phyloP scores from a whole-genome alignment of 2,329 filamentous ascomycete species.

The Aspergillus aculeatus region DNA sequence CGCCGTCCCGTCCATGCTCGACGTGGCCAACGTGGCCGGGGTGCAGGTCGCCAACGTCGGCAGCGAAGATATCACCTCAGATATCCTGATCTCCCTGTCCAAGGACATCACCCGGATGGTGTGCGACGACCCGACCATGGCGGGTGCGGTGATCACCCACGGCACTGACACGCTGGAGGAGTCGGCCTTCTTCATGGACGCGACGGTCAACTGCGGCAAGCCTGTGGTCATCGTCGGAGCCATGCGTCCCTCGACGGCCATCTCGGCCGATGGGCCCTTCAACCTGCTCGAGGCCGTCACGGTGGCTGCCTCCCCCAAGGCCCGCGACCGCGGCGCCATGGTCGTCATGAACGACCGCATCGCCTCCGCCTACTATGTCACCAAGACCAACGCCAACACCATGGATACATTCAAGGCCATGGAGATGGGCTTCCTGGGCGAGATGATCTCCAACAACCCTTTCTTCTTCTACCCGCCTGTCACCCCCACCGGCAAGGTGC shows the following conservation, averaged over 20 bases:
- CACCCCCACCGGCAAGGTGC: conserved; percentile 46
- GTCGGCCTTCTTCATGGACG: conserved; percentile 62
- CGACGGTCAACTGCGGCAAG: conserved; percentile 57
- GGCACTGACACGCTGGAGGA: conserved; percentile 67
- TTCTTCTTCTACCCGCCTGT: conserved; percentile 60
- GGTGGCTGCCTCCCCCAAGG: conserved; percentile 50
- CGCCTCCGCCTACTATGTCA: conserved; percentile 56
- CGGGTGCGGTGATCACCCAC: conserved; percentile 53
- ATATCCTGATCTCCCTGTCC: conserved; percentile 24
- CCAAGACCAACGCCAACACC: conserved; percentile 63
- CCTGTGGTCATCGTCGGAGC: conserved; percentile 61
- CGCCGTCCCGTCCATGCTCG: conserved; percentile 25
- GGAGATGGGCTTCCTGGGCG: conserved; percentile 59
- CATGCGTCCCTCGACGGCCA: conserved; percentile 63
- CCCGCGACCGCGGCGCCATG: conserved; percentile 56
- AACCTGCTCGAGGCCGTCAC: conserved; percentile 62
- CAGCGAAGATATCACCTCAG: conserved; percentile 25
- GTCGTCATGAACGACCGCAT: conserved; percentile 64
- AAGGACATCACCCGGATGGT: conserved; percentile 21
- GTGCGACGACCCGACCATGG: conserved; percentile 25
- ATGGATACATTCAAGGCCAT: conserved; percentile 61
- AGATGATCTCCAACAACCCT: conserved; percentile 58
- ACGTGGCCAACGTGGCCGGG: conserved; percentile 28
- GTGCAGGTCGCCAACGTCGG: conserved; percentile 30
- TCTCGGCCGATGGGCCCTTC: conserved; percentile 62